phyloP scores from a whole-genome alignment of 331 rosid genomes.

The Malus hybrid region DNA sequence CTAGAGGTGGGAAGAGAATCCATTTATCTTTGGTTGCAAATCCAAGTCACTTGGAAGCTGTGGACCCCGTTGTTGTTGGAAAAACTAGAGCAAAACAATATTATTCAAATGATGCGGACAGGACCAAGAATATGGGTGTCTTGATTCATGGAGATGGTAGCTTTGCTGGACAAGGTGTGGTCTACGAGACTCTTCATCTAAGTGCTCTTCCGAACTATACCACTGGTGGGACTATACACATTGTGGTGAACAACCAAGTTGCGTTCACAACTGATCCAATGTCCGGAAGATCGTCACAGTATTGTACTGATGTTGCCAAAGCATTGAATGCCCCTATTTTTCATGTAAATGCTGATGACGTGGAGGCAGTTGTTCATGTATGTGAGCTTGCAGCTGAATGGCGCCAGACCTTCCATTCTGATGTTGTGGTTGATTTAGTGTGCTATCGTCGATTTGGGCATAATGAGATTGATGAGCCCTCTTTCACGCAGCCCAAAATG shows the following conservation, averaged over 20 bases:
- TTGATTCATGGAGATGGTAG: slow-evolving; percentile 98
- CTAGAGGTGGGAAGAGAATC: slow-evolving; percentile 84
- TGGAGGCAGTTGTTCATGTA: slow-evolving; percentile 95
- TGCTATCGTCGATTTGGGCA: slow-evolving; percentile 97
- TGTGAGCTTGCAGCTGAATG: slow-evolving; percentile 99
- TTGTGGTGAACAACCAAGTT: slow-evolving; percentile 91
- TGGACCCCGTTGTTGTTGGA: slow-evolving; percentile 84
- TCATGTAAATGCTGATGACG: slow-evolving; percentile 92
- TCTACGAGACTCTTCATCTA: slow-evolving; percentile 88
- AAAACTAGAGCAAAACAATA: slow-evolving; percentile 97
- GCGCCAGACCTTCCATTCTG: slow-evolving; percentile 97
- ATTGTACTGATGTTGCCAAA: slow-evolving; percentile 95
- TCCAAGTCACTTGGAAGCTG: slow-evolving; percentile 98
- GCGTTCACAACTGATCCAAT: slow-evolving; percentile 92
- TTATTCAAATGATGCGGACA: slow-evolving; percentile 61
- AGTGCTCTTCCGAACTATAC: slow-evolving; percentile 95
- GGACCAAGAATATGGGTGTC: slow-evolving; percentile 80
- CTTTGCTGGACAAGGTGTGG: slow-evolving; percentile 98
- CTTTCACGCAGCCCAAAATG: slow-evolving; percentile 97
- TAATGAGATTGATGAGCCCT: slow-evolving; percentile 98
- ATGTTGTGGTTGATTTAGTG: slow-evolving; percentile 92
- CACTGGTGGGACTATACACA: slow-evolving; percentile 96
- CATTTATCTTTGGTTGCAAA: slow-evolving; percentile 94
- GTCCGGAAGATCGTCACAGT: slow-evolving; percentile 93
- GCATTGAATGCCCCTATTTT: slow-evolving; percentile 89